Base-by-base conservation (phyloP, 2,329 filamentous ascomycete species). In the Epichloe sylvatica region DNA sequence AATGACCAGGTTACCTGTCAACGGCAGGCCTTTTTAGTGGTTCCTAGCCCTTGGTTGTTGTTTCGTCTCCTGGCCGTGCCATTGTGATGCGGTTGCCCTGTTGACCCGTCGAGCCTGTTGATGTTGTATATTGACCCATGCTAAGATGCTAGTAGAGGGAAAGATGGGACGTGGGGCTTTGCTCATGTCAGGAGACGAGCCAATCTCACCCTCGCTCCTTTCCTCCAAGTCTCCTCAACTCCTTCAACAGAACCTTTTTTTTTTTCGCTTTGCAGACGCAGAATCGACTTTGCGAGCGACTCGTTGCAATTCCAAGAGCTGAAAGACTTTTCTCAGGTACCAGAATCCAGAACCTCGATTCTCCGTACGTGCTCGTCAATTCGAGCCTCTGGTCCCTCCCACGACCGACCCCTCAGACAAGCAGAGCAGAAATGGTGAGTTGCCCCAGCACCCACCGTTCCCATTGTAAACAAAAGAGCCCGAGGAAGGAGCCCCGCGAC, bases 401-500 rank as follows among this genome's bases (percentile, higher is more conserved):
- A 15, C 30, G 15, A 44, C 13, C 41, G 12, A 30, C 4, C 17
- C 17, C 21, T 41, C 46, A 12, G 23, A 48, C n/a, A 37, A 12
- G 25, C 41, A 19, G 11, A 25, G 17, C n/a, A 41, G 23, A 46
- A 43, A 52, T 52, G 51, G 51, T 52, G 45, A 52, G 51, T 49
- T 52, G 45, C 51, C 47, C 38, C 48, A 46, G 45, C 49, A 52
- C 51, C 51, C 45, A 34, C 45, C 34, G 5, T 46, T 30, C 45
- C 48, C 3, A 9, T 25, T 47, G 51, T 52, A 52, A 52, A 52
- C 51, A 52, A 52, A 47, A 12, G 36, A 33, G 25, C n/a, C n/a
- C 30, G 45, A 48, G 36, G 47, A 35, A 51, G 45, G 45, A 36
- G 38, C 46, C 50, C 50, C 50, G 44, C 50, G 50, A 37, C n/a